phyloP scores from a whole-genome alignment of 2,329 filamentous ascomycete genomes.

The Aspergillus terreus region DNA sequence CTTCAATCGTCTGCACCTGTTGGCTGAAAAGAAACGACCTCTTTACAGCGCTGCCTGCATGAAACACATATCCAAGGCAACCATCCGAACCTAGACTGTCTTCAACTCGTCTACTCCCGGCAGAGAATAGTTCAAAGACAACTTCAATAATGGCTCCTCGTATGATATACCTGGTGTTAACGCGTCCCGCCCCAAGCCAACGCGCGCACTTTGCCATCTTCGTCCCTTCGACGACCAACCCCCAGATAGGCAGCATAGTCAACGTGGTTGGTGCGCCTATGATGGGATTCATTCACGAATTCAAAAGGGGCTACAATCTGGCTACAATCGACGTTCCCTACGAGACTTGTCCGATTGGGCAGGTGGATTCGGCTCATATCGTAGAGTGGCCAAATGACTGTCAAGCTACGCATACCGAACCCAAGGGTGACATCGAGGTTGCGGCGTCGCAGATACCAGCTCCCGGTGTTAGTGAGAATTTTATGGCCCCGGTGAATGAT shows the following conservation, averaged over 20 bases:
- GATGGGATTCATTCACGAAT: conserved; percentile 28
- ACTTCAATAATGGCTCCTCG: conserved; percentile 16
- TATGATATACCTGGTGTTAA: conserved; percentile 22
- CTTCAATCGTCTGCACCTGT: too few species aligned
- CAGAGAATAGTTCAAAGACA: too few species aligned
- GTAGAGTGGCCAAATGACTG: conserved; percentile 9
- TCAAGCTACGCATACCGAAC: conserved; percentile 14
- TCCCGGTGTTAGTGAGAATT: conserved; percentile 29
- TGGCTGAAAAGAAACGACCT: too few species aligned
- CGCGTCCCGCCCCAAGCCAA: conserved; percentile 19
- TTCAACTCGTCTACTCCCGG: too few species aligned
- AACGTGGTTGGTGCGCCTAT: conserved; percentile 31
- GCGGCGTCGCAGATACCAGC: conserved; percentile 25
- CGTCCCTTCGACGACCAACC: conserved; percentile 17
- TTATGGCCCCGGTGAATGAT: conserved; percentile 33
- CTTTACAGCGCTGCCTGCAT: too few species aligned
- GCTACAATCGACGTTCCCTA: conserved; percentile 7
- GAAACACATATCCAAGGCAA: too few species aligned
- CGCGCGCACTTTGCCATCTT: conserved; percentile 30
- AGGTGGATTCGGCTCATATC: conserved; percentile 20
- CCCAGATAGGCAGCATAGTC: conserved; percentile 24
- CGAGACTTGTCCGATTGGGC: conserved; percentile 17
- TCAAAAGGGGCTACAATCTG: conserved; percentile 25
- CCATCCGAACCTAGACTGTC: too few species aligned
- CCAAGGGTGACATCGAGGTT: conserved; percentile 23